Base-by-base conservation (phyloP, 2,329 filamentous ascomycete species). In the Xylaria sp. region DNA sequence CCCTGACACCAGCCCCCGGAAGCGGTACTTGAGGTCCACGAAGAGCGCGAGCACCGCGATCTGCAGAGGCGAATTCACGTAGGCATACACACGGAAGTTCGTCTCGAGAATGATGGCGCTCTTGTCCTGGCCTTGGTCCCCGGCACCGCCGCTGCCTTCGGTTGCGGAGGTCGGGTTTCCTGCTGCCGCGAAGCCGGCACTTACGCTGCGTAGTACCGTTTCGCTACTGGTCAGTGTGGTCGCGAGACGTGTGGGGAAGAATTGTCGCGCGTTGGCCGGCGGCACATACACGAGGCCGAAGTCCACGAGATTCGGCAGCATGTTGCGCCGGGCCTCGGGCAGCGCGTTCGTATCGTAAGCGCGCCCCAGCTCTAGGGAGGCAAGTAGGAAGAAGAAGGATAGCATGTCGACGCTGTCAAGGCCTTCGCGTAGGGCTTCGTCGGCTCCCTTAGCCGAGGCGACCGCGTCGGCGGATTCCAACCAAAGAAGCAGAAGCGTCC, bases 41-140 rank as follows among this genome's bases (percentile, higher is more conserved):
- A 99, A 99, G 66, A 99, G 89, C 38, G 90, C 89, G 46, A 99
- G 88, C 62, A 99, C 92, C 55, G 93, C 92, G 67, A 98, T 99
- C 76, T 97, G 94, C 0, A 99, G 86, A 0, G 93, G 92, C 0
- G 93, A 97, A 33, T 90, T 90, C 6, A 96, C 98, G 80, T 99
- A 99, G 31, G 95, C 95, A 79, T 99, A 99, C 68, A 99, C 80
- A 25, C 95, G 91, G 80, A 97, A 98, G 79, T 99, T 99, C 8
- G 95, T 99, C 80, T 99, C 95, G 68, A 99, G 87, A 71, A 99
- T 93, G 73, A 99, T 92, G 79, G 92, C 95, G 65, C 93, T 93
- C 71, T 88, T 88, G 65, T 81, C 77, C 35, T 57, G 46, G 23
- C 40, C 43, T 7, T 58, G 38, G 17, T 65, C 61, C 11, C 40